Evolutionary conservation across 768 basidiomycete species (phyloP).

Genomic region (Stropharia rugosoannulata): DNA sequence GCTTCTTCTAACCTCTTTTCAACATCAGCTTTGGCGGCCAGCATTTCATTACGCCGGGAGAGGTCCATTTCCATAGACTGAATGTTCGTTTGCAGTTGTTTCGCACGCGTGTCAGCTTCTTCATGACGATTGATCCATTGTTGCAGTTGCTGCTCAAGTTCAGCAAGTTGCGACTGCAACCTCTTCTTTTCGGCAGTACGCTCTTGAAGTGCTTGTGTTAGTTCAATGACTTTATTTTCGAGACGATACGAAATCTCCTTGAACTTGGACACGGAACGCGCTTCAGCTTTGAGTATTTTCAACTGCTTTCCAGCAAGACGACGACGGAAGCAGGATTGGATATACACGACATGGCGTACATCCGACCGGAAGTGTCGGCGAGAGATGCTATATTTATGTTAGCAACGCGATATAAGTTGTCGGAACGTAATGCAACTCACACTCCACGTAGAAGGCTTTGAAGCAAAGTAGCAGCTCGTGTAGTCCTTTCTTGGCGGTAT

Average conservation of each 20-base stretch:
- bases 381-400: slow-evolving; percentile 40
- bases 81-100: slow-evolving; percentile 70
- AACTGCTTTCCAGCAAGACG: slow-evolving; percentile 85
- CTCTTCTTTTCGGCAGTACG: slow-evolving; percentile 91
- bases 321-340: slow-evolving; percentile 92
- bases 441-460: slow-evolving; percentile 88
- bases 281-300: slow-evolving; percentile 81
- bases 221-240: slow-evolving; percentile 99
- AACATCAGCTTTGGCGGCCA: slow-evolving; percentile 72
- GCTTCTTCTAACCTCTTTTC: slow-evolving; percentile 83
- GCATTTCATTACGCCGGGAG: slow-evolving; percentile 68
- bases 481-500: slow-evolving; percentile 54
- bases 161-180: slow-evolving; percentile 68
- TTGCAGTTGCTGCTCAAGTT: slow-evolving; percentile 83
- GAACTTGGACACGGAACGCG: slow-evolving; percentile 96
- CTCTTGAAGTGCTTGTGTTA: slow-evolving; percentile 90
- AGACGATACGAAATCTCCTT: slow-evolving; percentile 97
- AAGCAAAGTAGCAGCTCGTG: slow-evolving; percentile 65
- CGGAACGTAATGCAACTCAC: slow-evolving; percentile 43
- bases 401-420: slow-evolving; percentile 3
- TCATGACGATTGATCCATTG: slow-evolving; percentile 87
- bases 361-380: slow-evolving; percentile 58
- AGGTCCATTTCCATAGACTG: slow-evolving; percentile 71
- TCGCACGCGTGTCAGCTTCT: slow-evolving; percentile 74
- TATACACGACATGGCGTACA: slow-evolving; percentile 70